Base-by-base conservation (phyloP, 208 protist species). In the Leishmania tarentolae region DNA sequence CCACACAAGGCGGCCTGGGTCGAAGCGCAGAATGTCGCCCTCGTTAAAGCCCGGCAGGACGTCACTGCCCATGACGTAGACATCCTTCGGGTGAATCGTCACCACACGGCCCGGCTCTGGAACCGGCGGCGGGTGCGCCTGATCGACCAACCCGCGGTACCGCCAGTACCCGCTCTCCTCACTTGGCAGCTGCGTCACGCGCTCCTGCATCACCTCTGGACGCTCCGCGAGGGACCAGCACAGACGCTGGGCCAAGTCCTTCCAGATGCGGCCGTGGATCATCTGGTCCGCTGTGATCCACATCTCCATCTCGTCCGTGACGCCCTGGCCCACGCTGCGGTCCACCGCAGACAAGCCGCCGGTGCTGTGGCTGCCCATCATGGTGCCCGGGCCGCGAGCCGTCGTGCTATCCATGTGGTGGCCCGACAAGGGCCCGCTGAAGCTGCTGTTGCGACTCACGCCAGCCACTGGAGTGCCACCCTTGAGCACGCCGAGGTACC, bases 251-350 rank as follows among this genome's bases (percentile, higher is more conserved):
- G 91, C 93, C 15, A 96, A 76, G 37, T 89, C 82, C 63, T 88
- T 90, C 66, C 77, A 87, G 84, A 96, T 89, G 31, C 93, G 90
- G 47, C 91, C 90, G 74, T 96, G 93, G 57, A 96, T 88, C 91
- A 96, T 94, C 72, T 86, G 86, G 57, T 96, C 90, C 28, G 81
- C 75, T n/a, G 91, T 96, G 42, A 96, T 90, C 92, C 93, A 96
- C 93, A 94, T 96, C 82, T 95, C 91, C 53, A 96, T 88, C 79
- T 93, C 93, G 56, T 92, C 85, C n/a, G 88, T 92, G 21, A 91
- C 80, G 50, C 84, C 72, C 83, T 88, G 79, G 0, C 86, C 90
- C 47, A 79, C 77, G 77, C 37, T 80, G 70, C 75, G 76, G 81
- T 89, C 87, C 44, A 86, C 57, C 8, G 63, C 80, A 35, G 83